Evolutionary conservation across 2,329 filamentous ascomycete species (phyloP).

Genomic region (Fusarium sulawesiense): DNA sequence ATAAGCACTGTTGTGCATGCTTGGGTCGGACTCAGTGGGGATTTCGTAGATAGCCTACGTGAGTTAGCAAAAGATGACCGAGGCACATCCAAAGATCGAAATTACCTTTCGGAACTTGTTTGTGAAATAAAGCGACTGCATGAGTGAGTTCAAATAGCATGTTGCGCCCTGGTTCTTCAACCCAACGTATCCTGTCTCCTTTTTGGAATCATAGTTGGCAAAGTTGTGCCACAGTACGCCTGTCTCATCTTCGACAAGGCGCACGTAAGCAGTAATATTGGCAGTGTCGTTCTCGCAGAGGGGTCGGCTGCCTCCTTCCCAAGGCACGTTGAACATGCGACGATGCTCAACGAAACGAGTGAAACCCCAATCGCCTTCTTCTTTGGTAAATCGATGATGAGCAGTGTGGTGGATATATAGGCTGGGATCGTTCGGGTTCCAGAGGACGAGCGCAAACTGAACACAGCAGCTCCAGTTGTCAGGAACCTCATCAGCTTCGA

Average conservation of each 20-base stretch:
- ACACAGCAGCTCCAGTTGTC: conserved; percentile 97
- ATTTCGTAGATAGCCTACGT: conserved; percentile 92
- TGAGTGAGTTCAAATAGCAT: conserved; percentile 85
- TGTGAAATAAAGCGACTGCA: conserved; percentile 87
- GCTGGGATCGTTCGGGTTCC: conserved; percentile 92
- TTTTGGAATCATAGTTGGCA: conserved; percentile 97
- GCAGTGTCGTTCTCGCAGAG: conserved; percentile 81
- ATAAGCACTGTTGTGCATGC: conserved; percentile 88
- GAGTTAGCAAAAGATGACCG: conserved; percentile 25
- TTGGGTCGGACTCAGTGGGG: conserved; percentile 86
- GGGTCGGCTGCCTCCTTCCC: conserved; percentile 75
- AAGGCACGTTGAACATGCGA: conserved; percentile 82
- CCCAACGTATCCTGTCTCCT: conserved; percentile 96
- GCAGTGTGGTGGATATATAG: conserved; percentile 84
- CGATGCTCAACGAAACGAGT: conserved; percentile 94
- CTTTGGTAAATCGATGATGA: conserved; percentile 95
- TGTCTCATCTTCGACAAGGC: conserved; percentile 86
- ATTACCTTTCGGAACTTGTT: conserved; percentile 91
- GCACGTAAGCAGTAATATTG: conserved; percentile 85
- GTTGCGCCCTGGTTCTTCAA: conserved; percentile 96
- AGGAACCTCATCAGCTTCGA: conserved; percentile 77
- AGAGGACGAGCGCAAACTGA: conserved; percentile 93
- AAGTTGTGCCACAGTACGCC: conserved; percentile 93
- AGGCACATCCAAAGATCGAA: background rate
- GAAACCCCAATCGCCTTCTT: conserved; percentile 98